phyloP scores from a whole-genome alignment of 805 yeast species.

The Priceomyces haplophilus region DNA sequence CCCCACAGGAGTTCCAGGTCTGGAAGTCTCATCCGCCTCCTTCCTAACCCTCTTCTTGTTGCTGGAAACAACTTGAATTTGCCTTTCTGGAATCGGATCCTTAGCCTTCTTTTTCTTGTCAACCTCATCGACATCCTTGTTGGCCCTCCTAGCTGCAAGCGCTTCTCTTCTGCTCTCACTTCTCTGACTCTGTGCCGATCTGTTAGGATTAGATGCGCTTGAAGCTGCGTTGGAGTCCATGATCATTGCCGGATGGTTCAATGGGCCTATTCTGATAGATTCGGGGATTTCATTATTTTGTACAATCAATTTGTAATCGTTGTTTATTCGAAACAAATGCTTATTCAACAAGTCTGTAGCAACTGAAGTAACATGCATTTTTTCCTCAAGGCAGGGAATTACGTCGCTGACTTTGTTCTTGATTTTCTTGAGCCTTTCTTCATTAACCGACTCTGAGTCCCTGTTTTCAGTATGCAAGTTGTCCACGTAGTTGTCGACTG shows the following conservation, averaged over 20 bases:
- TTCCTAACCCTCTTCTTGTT: slow-evolving; percentile 20
- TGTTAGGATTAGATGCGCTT: slow-evolving; percentile 30
- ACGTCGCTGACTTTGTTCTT: slow-evolving; percentile 57
- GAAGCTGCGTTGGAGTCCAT: slow-evolving; percentile 50
- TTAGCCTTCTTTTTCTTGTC: slow-evolving; percentile 12
- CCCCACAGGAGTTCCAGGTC: slow-evolving; percentile 14
- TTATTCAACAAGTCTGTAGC: slow-evolving; percentile 76
- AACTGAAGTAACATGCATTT: slow-evolving; percentile 93
- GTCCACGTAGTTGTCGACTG: slow-evolving; percentile 47
- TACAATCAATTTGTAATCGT: slow-evolving; percentile 73
- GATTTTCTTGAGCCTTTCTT: slow-evolving; percentile 33
- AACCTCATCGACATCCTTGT: slow-evolving; percentile 34
- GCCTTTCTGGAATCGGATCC: slow-evolving; percentile 14
- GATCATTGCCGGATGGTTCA: slow-evolving; percentile 89
- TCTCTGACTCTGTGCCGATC: slow-evolving; percentile 71
- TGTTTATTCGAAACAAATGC: slow-evolving; percentile 70
- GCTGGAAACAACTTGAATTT: neutral
- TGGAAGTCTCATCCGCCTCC: slow-evolving; percentile 14
- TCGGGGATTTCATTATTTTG: slow-evolving; percentile 80
- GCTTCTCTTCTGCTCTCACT: slow-evolving; percentile 90
- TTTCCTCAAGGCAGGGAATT: slow-evolving; percentile 91
- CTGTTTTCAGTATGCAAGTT: slow-evolving; percentile 14
- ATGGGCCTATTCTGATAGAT: slow-evolving; percentile 68
- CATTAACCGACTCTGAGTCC: slow-evolving; percentile 29
- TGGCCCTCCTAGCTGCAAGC: slow-evolving; percentile 79